Evolutionary conservation across 2,329 filamentous ascomycete genomes (phyloP).

Genomic region (Cryphonectria naterciae): DNA sequence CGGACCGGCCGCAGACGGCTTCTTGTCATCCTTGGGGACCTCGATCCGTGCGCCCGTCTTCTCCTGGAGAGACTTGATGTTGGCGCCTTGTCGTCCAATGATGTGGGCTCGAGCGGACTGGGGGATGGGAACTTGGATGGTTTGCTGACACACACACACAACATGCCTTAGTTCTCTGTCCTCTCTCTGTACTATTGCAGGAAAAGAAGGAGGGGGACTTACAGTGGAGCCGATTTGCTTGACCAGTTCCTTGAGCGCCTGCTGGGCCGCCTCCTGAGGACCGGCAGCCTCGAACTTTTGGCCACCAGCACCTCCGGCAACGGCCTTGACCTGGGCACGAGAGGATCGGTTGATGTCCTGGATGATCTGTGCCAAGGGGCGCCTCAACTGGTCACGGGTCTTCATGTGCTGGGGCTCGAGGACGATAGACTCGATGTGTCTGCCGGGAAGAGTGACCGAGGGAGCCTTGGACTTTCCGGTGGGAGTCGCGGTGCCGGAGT

Average conservation of each 20-base stretch:
- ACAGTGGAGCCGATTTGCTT: conserved; percentile 87
- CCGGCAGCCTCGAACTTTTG: conserved; percentile 85
- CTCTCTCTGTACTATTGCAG: not conserved
- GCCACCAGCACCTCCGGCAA: conserved; percentile 70
- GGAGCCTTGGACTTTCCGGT: conserved; percentile 48
- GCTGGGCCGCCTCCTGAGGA: conserved; percentile 79
- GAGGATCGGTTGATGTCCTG: conserved; percentile 92
- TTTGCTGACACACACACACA: conserved; percentile 41
- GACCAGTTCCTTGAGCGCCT: conserved; percentile 87
- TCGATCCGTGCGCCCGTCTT: conserved; percentile 89
- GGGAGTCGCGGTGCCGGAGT: conserved; percentile 59
- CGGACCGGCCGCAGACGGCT: conserved; percentile 49
- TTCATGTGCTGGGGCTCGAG: conserved; percentile 78
- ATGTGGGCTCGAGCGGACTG: conserved; percentile 84
- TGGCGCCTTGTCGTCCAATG: conserved; percentile 88
- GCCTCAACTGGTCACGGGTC: conserved; percentile 77
- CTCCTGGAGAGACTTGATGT: conserved; percentile 87
- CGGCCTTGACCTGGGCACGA: conserved; percentile 82
- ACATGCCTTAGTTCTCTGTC: not conserved
- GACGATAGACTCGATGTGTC: conserved; percentile 75
- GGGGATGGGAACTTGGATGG: conserved; percentile 79
- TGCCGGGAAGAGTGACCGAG: conserved; percentile 78
- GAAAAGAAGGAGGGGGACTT: conserved; percentile 35
- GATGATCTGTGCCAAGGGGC: conserved; percentile 81
- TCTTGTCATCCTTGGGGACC: conserved; percentile 79